Base-by-base conservation (phyloP, 2,329 filamentous ascomycete species). In the Colletotrichum viniferum region DNA sequence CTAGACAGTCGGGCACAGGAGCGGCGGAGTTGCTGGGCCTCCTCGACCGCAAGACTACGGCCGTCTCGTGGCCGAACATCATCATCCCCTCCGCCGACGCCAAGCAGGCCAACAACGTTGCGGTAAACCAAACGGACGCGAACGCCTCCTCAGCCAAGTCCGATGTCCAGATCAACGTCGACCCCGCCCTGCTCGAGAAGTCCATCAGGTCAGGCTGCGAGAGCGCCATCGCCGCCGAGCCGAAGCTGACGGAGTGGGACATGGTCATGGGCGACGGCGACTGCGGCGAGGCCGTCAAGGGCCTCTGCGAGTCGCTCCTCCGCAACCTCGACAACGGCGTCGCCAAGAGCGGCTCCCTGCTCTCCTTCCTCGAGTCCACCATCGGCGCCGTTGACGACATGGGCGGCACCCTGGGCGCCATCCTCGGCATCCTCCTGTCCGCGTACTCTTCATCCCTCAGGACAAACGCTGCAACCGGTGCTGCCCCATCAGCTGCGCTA, bases 41-140 rank as follows among this genome's bases (percentile, higher is more conserved):
- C 3, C 83, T 91, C 3, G 88, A 90, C 75, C 82, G 83, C 28
- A 86, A 87, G 4, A 91, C 89, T 0, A 87, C 85, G 32, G 88
- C 89, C 2, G 86, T 87, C 4, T 85, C 86, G 4, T 90, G 88
- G 88, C 88, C 88, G 1, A 87, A 87, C 36, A 65, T 76, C 38
- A 72, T 73, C 10, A 65, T 70, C 6, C 69, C 61, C 18, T 16
- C 64, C 30, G 43, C 36, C 48, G 16, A 69, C 13, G 52, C 55
- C 13, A 48, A 58, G 61, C 58, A 60, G 30, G 14, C 72, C 1
- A 30, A 38, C 9, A 34, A 8, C 38, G 18, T 43, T 9, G 4
- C 21, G 5, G 48, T 58, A 12, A 61, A 36, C 7, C 24, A 30
- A 9, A 38, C 28, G 9, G 60, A 60, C 18, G 18, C 32, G 16